phyloP scores from a whole-genome alignment of 768 basidiomycete genomes.

The Pleurotus pulmonarius region DNA sequence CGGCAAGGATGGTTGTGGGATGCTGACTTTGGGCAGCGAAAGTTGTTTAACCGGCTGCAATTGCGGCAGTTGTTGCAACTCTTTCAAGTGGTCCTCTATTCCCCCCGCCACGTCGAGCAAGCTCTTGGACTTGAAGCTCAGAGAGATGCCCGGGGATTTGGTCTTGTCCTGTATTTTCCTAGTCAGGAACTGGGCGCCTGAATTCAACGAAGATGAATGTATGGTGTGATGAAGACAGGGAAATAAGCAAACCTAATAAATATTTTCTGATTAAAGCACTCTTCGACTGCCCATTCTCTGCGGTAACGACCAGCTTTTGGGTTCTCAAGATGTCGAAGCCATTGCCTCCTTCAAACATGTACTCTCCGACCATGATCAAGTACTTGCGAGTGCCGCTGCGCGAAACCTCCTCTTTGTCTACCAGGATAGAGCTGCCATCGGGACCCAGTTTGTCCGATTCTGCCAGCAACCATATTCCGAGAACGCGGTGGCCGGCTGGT shows the following conservation, averaged over 20 bases:
- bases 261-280: conserved; percentile 80
- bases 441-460: conserved; percentile 26
- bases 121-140: background rate
- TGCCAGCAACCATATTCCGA: conserved; percentile 63
- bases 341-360: conserved; percentile 81
- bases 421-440: conserved; percentile 13
- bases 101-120: background rate
- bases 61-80: conserved; percentile 6
- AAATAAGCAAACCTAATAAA: conserved; percentile 60
- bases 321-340: conserved; percentile 71
- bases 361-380: conserved; percentile 81
- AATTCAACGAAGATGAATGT: background rate
- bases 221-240: background rate
- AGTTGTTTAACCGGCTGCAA: conserved; percentile 8
- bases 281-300: conserved; percentile 78
- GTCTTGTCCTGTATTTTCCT: conserved; percentile 41
- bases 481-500: conserved; percentile 66
- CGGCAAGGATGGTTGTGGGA: no score
- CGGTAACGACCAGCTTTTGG: conserved; percentile 70
- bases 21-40: background rate
- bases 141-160: conserved; percentile 3
- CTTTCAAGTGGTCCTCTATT: conserved; percentile 7
- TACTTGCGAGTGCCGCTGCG: conserved; percentile 58
- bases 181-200: conserved; percentile 75
- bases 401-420: conserved; percentile 41